Evolutionary conservation across 2,329 filamentous ascomycete species (phyloP), one percentile per base, ranked within the genome.

Genomic region (Neonectria neomacrospora): DNA sequence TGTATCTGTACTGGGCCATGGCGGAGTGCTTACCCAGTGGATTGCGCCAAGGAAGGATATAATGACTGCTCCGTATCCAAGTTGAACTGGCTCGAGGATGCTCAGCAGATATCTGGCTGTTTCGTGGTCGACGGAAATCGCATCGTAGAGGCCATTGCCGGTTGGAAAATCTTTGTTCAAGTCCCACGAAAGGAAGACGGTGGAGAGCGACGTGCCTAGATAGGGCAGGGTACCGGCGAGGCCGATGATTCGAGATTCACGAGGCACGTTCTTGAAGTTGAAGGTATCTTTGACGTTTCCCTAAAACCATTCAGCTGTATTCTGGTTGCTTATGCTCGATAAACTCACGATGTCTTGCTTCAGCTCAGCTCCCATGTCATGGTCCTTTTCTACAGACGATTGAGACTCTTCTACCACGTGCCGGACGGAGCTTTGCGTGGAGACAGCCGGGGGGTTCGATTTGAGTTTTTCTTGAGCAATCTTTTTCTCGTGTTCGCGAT

Each of bases 11-110:
- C 20, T 28, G 54, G 0, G 1, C 12, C 18, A 1, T 10, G 12
- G 2, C 9, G 23, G 1, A 2, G 9, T 18, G n/a, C 78, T 64
- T 71, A 81, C 91, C 95, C 87, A 97, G 79, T 97, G 95, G 73
- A 97, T 90, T 34, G 94, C 94, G 47, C 95, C 95, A 1, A 97
- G 87, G 84, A 97, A 97, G 28, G 94, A 97, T 72, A 97, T 91
- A 73, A 97, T 96, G 61, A 96, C 88, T 51, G 94, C 95, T 58
- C 95, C 94, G 73, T 96, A 97, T 63, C 93, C 94, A 58, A 97
- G 86, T 79, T 97, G 95, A 56, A 97, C 81, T 12, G 94, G 94
- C 80, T 97, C 94, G 30, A 97, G 83, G 16, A 93, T 77, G 68
- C 90, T 86, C 10, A 97, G 85, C 58, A 93, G 82, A 23, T 91